Base-by-base conservation (phyloP, 2,329 filamentous ascomycete species). In the Tetracladium maxilliforme region DNA sequence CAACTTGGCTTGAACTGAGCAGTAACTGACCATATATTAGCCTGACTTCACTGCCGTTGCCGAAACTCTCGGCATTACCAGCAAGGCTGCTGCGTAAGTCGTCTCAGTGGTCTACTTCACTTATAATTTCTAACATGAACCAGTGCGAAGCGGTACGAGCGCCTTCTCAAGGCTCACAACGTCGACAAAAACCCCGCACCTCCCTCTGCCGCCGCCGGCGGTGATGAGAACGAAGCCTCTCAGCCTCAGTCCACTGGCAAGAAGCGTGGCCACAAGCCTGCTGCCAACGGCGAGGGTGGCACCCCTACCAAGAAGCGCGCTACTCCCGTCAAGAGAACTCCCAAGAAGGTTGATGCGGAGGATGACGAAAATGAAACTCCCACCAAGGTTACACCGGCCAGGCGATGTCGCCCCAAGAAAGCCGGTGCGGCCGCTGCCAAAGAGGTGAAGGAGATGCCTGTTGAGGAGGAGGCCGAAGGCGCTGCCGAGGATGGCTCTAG, bases 81-180 rank as follows among this genome's bases (percentile, higher is more conserved):
- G 51, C 45, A 77, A 76, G 48, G 72, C 64, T 10, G 76, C 76
- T 13, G 75, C 74, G 76, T 81, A 61, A 60, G 74, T 64, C 14
- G 17, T 17, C 15, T 11, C 7, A n/a, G 9, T 14, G 13, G 2
- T 22, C 5, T 17, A 17, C 16, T 18, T 12, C 15, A 30, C 23
- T 12, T 24, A 14, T 19, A 10, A 16, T 16, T 6, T 11, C 5
- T 16, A 6, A 14, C 10, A 24, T 6, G n/a, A 10, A 29, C 13
- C 39, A 79, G 74, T 2, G 64, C 70, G 33, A 79, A 79, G 48
- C 56, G 73, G 36, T 79, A 74, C 39, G 69, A 75, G 45, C 64
- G 73, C 16, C 58, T 80, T 41, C 55, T 75, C 49, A 72, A 73
- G 42, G 49, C 61, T 7, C 54, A 72, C 34, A 58, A 56, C 14